Base-by-base conservation (phyloP, 352 stramenopile species). In the Phytophthora boehmeriae region DNA sequence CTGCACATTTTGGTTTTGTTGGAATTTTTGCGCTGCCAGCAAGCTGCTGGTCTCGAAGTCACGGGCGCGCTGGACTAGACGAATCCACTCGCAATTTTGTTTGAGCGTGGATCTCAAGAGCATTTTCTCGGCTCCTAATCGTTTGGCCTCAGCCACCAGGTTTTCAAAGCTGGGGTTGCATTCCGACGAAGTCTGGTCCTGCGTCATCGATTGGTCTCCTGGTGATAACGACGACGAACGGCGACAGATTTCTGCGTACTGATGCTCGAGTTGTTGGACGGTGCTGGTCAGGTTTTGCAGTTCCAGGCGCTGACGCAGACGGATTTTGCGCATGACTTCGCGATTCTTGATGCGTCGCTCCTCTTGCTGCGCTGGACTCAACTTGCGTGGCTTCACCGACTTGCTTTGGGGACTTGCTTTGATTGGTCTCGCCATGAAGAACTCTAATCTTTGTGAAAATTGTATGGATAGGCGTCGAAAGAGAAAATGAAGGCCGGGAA, bases 101-200 rank as follows among this genome's bases (percentile, higher is more conserved):
- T 78, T 59, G 28, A 81, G 51, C 34, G 52, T 44, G 0, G 46
- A 52, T 43, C 71, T 58, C 5, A 81, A 35, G 14, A 62, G 47
- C 22, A 81, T 22, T 20, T 81, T 81, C 51, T 81, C 73, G 17
- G 69, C 73, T 32, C 73, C 73, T 10, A 81, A 66, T 17, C 54
- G 61, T 35, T 72, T 73, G 30, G 52, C 46, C 8, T 58, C 27
- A 0, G 56, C 50, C 11, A 72, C 30, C n/a, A n/a, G n/a, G n/a
- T n/a, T n/a, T n/a, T n/a, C n/a, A n/a, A n/a, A n/a, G n/a, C n/a
- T n/a, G n/a, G n/a, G n/a, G n/a, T n/a, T n/a, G n/a, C n/a, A n/a
- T n/a, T n/a, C n/a, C n/a, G n/a, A n/a, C n/a, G n/a, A n/a, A n/a
- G n/a, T n/a, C n/a, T n/a, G n/a, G n/a, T n/a, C n/a, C n/a, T n/a